phyloP scores from a whole-genome alignment of 2,329 filamentous ascomycete species.

The Zymoseptoria crescenta region DNA sequence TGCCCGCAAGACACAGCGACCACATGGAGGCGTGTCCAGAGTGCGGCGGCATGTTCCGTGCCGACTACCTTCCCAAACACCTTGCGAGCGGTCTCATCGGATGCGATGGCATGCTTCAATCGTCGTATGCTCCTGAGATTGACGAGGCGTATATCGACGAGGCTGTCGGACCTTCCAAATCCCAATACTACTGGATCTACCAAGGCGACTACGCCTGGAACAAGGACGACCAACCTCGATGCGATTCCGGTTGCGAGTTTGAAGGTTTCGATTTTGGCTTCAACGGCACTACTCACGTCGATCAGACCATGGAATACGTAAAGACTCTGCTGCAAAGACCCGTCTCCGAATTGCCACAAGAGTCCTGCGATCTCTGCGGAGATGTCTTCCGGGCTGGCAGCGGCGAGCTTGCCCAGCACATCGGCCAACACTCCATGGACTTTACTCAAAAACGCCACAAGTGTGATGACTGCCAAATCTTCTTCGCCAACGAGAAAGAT shows the following conservation, averaged over 20 bases:
- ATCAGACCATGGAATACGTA: constrained; percentile 14
- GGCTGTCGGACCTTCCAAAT: constrained; percentile 5
- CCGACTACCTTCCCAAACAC: constrained; percentile 13
- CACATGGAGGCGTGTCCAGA: constrained; percentile 16
- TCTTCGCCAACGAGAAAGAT: constrained; percentile 19
- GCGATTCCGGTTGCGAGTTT: constrained; percentile 2
- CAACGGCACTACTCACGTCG: constrained; percentile 3
- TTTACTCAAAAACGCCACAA: constrained; percentile 19
- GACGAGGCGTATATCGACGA: constrained; percentile 3
- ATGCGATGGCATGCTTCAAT: constrained; percentile 16
- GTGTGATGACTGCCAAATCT: constrained; percentile 19
- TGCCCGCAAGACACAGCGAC: constrained; percentile 10
- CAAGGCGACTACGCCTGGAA: constrained; percentile 16
- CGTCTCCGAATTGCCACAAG: constrained; percentile 1
- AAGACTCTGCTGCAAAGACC: constrained; percentile 12
- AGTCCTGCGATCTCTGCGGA: constrained; percentile 17
- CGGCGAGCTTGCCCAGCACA: constrained; percentile 13
- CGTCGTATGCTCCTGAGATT: constrained; percentile 8
- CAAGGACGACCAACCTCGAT: background rate
- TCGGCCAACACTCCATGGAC: constrained; percentile 18
- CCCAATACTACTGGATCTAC: constrained; percentile 18
- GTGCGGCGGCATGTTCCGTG: constrained; percentile 14
- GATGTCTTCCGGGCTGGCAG: constrained; percentile 9
- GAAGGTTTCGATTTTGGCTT: constrained; percentile 1
- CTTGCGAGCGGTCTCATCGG: constrained; percentile 16